phyloP scores from a whole-genome alignment of 306 rosid genomes.

The Rosa multiflora region DNA sequence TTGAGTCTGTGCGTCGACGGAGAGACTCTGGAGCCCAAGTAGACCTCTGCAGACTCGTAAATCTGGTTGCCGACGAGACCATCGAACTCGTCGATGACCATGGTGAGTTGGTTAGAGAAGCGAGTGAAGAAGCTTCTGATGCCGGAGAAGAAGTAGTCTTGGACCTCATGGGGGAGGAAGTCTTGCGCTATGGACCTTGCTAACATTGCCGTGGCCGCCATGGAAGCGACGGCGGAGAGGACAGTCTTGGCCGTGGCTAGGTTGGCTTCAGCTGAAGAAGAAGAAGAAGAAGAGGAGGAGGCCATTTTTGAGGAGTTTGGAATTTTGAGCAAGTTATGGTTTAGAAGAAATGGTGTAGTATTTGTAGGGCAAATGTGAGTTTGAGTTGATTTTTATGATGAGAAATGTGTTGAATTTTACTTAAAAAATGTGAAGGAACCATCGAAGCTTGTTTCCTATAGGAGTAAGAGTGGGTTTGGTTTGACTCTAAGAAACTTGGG shows the following conservation, averaged over 20 bases:
- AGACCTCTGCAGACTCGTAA: slow-evolving; percentile 59
- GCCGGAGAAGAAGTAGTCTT: slow-evolving; percentile 23
- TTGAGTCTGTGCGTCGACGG: slow-evolving; percentile 44
- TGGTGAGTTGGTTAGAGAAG: slow-evolving; percentile 55
- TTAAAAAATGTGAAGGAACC: neutral
- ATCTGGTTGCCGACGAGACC: slow-evolving; percentile 60
- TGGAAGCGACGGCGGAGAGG: slow-evolving; percentile 53
- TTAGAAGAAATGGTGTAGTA: neutral
- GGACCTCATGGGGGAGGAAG: slow-evolving; percentile 48
- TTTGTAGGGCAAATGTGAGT: neutral
- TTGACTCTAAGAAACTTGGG: neutral
- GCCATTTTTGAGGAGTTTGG: slow-evolving; percentile 24
- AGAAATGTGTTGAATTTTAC: neutral
- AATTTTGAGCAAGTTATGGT: neutral
- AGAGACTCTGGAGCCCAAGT: slow-evolving; percentile 51
- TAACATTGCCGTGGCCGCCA: slow-evolving; percentile 55
- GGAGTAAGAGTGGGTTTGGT: neutral
- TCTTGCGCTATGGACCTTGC: slow-evolving; percentile 51
- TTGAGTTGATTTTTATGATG: neutral
- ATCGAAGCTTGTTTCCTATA: neutral
- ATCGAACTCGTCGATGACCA: slow-evolving; percentile 62
- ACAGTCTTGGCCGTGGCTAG: slow-evolving; percentile 51
- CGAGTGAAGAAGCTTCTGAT: slow-evolving; percentile 27
- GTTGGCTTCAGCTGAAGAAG: slow-evolving; percentile 31
- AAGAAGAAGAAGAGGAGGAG: neutral